Conservation (phyloP, 176 grass and related monocot species). For the Aegilops speltoides region DNA sequence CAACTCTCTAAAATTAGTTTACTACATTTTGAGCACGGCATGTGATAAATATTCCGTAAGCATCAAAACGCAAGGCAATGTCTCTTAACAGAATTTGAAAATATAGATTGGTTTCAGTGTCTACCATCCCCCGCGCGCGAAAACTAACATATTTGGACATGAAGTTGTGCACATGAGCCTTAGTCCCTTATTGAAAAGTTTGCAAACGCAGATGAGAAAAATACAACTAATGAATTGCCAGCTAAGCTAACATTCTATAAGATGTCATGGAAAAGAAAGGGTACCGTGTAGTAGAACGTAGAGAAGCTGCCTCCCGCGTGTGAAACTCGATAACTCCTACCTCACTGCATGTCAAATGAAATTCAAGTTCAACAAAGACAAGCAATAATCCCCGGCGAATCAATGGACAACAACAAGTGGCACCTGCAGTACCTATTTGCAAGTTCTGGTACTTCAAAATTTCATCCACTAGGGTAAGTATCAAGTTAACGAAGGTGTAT, state of each 20-base stretch:
- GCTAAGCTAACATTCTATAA: constrained; percentile 8
- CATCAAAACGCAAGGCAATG: not conserved
- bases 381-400: constrained; percentile 3
- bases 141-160: constrained; percentile 2
- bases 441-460: constrained; percentile 15
- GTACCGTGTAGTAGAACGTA: constrained; percentile 15
- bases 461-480: not conserved
- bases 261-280: constrained; percentile 4
- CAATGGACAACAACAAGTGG: not conserved
- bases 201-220: constrained; percentile 7
- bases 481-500: constrained; percentile 3
- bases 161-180: not conserved
- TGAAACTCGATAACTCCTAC: constrained; percentile 10
- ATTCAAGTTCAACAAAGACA: constrained; percentile 21
- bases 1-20: not conserved
- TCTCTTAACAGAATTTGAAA: constrained; percentile 17
- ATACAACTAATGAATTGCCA: not conserved
- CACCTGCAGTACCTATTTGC: not conserved
- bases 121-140: not conserved
- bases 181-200: not conserved
- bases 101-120: not conserved
- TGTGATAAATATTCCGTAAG: not conserved
- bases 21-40: not conserved
- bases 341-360: constrained; percentile 30
- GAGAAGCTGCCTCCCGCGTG: not conserved